Evolutionary conservation across 495 filamentous ascomycete genomes (phyloP), one percentile per base, ranked within the genome.

Genomic region (Podospora anserina): DNA sequence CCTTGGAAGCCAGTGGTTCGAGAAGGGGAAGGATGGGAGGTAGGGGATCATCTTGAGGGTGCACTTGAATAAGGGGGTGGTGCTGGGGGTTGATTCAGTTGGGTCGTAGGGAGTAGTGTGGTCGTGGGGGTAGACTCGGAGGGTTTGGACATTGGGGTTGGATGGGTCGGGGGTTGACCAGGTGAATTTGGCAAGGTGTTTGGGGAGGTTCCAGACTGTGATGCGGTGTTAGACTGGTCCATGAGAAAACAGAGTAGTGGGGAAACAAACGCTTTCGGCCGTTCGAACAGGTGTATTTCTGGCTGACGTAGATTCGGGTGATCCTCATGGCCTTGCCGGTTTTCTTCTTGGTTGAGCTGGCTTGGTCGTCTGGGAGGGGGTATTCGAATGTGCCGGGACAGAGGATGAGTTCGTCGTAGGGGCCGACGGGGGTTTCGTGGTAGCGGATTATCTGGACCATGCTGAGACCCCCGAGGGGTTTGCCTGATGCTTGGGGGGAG

Each of bases 151-250:
- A 15, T 75, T 68, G 18, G 75, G 75, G 65, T 75, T 72, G 3
- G 74, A 71, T n/a, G 71, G 65, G 20, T 78, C 71, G 5, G 74
- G 79, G n/a, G 23, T 26, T 13, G 39, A 49, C 77, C 82, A 87
- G 23, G 75, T 72, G 73, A 86, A 86, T 49, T 77, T 77, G 26
- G 83, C 85, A 18, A 86, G 77, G 71, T 85, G 84, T 71, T 86
- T 86, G 11, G 84, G 82, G 55, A 84, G 81, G 72, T 85, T 85
- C 82, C 82, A 86, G 66, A 83, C 82, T 78, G 20, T 54, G 18
- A 2, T 3, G 7, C 9, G 15, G 13, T 11, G 39, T 49, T 72
- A n/a, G 26, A 30, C 27, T 53, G 23, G 23, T 23, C 23, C 23
- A 19, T 44, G 61, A 39, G 23, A 49, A 26, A 16, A 58, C 30